These are phyloP conservation scores for Allium fistulosum DNA, from an alignment of 106 monocot genomes.

Conservation along the genomic window DNA sequence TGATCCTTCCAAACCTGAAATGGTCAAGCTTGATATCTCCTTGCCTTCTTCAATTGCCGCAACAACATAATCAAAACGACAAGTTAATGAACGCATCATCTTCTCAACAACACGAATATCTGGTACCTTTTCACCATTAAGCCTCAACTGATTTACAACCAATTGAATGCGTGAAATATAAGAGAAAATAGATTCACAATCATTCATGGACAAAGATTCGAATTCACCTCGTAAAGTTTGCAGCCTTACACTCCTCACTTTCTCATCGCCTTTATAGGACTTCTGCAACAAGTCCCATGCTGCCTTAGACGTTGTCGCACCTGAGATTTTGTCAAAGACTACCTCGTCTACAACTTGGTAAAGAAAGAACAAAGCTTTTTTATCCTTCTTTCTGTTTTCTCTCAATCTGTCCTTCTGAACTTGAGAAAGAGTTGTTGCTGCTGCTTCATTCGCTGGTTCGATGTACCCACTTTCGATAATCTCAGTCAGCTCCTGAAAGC, in stretches of 20 bases:
- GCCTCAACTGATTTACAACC: constrained; percentile 5
- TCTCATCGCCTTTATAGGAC: not conserved
- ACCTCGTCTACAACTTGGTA: not conserved
- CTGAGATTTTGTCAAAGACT: not conserved
- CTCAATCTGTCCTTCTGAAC: not conserved
- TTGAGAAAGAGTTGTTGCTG: not conserved
- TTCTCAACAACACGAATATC: no score
- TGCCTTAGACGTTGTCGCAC: not conserved
- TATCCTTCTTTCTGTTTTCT: not conserved
- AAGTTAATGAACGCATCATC: no score
- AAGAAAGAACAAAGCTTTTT: constrained; percentile 4
- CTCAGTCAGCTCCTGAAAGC: not conserved
- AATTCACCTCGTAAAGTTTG: constrained; percentile 6
- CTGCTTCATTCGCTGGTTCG: not conserved
- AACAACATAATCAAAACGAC: no score
- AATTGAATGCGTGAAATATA: not conserved
- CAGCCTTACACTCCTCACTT: constrained; percentile 1
- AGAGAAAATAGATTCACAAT: no score
- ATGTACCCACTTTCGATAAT: not conserved
- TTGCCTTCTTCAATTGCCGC: no score
- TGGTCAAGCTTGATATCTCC: no score
- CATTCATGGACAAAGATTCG: not conserved
- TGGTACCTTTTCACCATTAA: no score
- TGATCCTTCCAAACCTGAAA: no score
- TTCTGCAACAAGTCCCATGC: not conserved